phyloP scores from a whole-genome alignment of 106 monocot genomes.

The Dendrobium nobile region DNA sequence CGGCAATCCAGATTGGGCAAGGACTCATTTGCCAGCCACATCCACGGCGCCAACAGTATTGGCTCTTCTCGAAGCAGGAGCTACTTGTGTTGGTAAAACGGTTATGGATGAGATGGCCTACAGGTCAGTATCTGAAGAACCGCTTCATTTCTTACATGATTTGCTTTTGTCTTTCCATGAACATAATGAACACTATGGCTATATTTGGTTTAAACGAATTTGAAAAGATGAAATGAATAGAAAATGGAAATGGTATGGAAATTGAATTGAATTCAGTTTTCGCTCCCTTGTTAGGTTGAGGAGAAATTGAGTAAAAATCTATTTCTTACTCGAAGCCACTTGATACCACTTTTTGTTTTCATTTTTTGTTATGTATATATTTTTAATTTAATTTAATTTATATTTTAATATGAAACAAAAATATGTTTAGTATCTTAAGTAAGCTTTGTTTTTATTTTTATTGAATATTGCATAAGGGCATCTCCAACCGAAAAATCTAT shows the following conservation, averaged over 20 bases:
- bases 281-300: too few species aligned
- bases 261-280: not conserved
- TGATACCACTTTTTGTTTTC: too few species aligned
- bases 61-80: slow-evolving; percentile 53
- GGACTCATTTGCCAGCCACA: slow-evolving; percentile 54
- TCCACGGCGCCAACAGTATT: slow-evolving; percentile 69
- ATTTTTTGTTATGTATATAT: too few species aligned
- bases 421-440: too few species aligned
- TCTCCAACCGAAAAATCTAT: too few species aligned
- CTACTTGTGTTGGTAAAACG: slow-evolving; percentile 79
- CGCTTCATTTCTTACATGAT: not conserved
- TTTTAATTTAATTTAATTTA: too few species aligned
- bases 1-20: slow-evolving; percentile 88
- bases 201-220: not conserved
- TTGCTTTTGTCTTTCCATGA: not conserved
- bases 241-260: not conserved
- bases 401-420: too few species aligned
- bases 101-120: slow-evolving; percentile 99
- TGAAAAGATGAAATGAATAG: not conserved
- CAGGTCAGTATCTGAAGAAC: slow-evolving; percentile 38
- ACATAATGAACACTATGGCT: not conserved
- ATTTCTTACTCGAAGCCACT: too few species aligned
- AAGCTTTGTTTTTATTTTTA: too few species aligned
- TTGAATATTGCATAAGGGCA: too few species aligned
- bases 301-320: too few species aligned